Evolutionary conservation across 805 yeast species (phyloP).

Genomic region (Sporopachydermia lactativora): DNA sequence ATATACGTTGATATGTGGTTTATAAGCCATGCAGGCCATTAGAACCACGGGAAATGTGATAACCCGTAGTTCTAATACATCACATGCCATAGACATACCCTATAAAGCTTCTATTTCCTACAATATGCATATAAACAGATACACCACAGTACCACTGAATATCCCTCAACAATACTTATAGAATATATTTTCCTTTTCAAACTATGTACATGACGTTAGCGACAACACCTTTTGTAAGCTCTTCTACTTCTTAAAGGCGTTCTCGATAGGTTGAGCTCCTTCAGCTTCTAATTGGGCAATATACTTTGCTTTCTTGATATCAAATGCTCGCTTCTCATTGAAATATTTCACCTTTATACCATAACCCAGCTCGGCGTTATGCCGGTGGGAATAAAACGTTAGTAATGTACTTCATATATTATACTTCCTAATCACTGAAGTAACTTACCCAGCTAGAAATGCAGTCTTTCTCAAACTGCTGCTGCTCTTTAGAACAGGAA

Average conservation of each 20-base stretch:
- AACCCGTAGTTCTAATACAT: no score
- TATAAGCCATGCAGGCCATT: no score
- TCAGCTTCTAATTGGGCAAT: slow-evolving; percentile 57
- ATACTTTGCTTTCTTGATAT: slow-evolving; percentile 52
- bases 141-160: background rate
- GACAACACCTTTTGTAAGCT: background rate
- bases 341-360: slow-evolving; percentile 50
- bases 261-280: slow-evolving; percentile 29
- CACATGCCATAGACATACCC: no score
- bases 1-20: no score
- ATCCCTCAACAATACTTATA: background rate
- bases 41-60: no score
- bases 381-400: no score
- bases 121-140: background rate
- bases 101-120: no score
- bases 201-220: background rate
- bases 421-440: no score
- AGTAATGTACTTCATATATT: no score
- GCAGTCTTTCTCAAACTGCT: slow-evolving; percentile 59
- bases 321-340: slow-evolving; percentile 78
- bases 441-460: slow-evolving; percentile 60
- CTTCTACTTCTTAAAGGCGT: background rate
- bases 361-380: no score
- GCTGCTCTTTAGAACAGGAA: slow-evolving; percentile 43
- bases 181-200: background rate